Evolutionary conservation across 371 early-diverging fungal species (phyloP), one percentile per base, ranked within the genome.

Genomic region (Mortierella sp.): DNA sequence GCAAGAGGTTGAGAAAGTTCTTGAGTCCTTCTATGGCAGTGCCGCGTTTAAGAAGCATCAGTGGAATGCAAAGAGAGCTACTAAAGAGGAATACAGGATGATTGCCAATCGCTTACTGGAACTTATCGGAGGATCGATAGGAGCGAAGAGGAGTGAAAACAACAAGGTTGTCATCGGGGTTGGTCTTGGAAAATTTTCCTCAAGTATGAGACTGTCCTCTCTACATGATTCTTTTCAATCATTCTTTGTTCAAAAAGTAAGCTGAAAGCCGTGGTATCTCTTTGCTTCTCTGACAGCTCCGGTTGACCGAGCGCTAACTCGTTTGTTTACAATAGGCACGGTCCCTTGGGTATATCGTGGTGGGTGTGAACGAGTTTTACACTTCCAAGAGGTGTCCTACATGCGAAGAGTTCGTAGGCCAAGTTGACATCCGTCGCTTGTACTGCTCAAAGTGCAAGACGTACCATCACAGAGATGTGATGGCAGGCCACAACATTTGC

Each of bases 291-390:
- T 16, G 21, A 56, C 6, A 1, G 23, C 15, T 1, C 9, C 26
- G 18, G 9, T 18, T 48, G n/a, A 23, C 21, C 5, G n/a, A 21
- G 19, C 63, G 47, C 21, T 29, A 12, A 51, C 28, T 28, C 28
- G 11, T 37, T 30, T 14, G 21, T 28, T 70, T 12, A 60, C 30
- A 21, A 29, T 28, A 66, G 64, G 68, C 60, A 0, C 47, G 68
- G 15, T 59, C 66, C 1, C 48, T 67, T 14, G 60, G 64, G 29
- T 73, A 73, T 45, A 62, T 67, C 28, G 73, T 64, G 25, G 68
- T 67, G 6, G 63, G 68, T 0, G 68, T 72, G 4, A 73, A 73
- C 55, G 73, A 73, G 45, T 72, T 29, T 28, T 72, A 72, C 55
- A 72, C 72, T 7, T 62, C 59, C 26, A 61, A 66, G 43, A 56